A percentile compares a stretch with the other conserved stretches of the same genome.
Conservation (phyloP, 352 stramenopile species). For the Elongisporangium undulatum region DNA sequence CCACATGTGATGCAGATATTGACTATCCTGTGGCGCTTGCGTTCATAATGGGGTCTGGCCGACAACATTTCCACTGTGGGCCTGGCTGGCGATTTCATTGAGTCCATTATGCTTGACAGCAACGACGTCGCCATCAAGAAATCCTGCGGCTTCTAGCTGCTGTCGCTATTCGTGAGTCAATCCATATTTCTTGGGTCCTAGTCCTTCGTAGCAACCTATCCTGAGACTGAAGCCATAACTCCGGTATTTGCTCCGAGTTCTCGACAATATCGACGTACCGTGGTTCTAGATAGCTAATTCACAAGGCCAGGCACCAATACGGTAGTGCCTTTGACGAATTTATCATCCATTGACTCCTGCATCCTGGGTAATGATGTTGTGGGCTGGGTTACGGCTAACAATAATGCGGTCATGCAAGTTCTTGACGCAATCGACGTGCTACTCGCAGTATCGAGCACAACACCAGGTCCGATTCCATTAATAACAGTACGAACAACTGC, state of each 20-base stretch:
- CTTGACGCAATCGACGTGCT: background rate
- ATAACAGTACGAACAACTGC: no score
- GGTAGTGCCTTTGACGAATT: slow-evolving; percentile 1
- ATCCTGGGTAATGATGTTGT: slow-evolving; percentile 1
- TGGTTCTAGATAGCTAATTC: background rate
- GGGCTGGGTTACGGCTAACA: background rate
- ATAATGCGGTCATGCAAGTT: background rate
- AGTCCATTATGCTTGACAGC: background rate
- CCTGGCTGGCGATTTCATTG: no score
- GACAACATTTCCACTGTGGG: no score
- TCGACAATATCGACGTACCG: slow-evolving; percentile 1
- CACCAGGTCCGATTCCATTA: no score
- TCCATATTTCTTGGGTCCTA: background rate
- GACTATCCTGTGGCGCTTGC: no score
- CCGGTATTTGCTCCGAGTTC: slow-evolving; percentile 3
- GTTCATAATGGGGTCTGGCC: no score
- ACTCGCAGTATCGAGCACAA: background rate
- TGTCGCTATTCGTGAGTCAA: background rate
- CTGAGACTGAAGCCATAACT: background rate
- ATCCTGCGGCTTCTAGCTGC: slow-evolving; percentile 4
- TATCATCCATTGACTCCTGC: slow-evolving; percentile 1
- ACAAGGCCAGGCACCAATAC: background rate
- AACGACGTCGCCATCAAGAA: slow-evolving; percentile 1
- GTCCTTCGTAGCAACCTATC: no score
- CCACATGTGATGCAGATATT: no score